phyloP scores from a whole-genome alignment of 2,329 filamentous ascomycete genomes.

The Paraphoma sp. region DNA sequence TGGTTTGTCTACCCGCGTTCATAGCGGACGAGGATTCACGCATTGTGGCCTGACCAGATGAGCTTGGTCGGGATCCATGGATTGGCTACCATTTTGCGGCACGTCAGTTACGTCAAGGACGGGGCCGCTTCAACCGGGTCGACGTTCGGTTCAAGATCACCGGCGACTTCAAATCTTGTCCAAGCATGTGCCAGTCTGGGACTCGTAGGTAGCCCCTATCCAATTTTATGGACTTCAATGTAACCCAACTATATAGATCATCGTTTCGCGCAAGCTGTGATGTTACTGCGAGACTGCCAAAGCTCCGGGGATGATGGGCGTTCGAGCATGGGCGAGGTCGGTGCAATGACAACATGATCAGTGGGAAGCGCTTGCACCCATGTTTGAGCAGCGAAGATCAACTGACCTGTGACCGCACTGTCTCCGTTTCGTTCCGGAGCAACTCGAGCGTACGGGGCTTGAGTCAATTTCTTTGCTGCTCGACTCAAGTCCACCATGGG shows the following conservation, averaged over 20 bases:
- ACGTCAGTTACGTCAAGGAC: no score
- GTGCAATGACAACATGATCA: neutral
- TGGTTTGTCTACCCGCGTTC: no score
- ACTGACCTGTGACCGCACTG: neutral
- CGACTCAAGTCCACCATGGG: neutral
- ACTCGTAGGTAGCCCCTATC: constrained; percentile 31
- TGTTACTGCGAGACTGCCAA: neutral
- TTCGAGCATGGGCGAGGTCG: neutral
- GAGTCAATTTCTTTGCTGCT: neutral
- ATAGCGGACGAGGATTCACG: no score
- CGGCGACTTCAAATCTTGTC: neutral
- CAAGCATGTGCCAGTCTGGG: neutral
- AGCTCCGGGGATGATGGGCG: neutral
- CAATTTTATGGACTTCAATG: constrained; percentile 11
- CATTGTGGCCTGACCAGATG: no score
- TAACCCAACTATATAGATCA: constrained; percentile 20
- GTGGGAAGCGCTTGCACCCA: neutral
- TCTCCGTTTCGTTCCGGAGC: no score
- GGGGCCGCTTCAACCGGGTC: no score
- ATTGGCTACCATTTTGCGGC: no score
- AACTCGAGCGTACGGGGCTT: no score
- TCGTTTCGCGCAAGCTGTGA: neutral
- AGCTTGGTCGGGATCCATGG: no score
- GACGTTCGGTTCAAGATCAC: neutral
- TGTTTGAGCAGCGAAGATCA: neutral